These are phyloP conservation scores for Globisporangium cystogenes DNA, from an alignment of 352 stramenopile genomes.

Conservation along the genomic window DNA sequence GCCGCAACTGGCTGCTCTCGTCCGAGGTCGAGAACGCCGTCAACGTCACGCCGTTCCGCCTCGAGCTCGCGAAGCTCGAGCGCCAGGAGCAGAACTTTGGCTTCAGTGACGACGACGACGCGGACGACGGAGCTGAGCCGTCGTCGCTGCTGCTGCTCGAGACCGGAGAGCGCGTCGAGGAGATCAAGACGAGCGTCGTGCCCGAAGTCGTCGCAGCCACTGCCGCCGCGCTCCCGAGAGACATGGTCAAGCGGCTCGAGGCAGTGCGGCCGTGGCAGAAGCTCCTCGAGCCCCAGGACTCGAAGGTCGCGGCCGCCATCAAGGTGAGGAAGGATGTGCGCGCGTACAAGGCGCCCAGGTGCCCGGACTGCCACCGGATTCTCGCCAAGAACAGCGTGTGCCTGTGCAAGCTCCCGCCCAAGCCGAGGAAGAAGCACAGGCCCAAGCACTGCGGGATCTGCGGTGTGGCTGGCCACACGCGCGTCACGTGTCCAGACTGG, in stretches of 20 bases:
- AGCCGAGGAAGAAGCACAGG: not conserved
- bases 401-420: not conserved
- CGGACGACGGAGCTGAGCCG: not conserved
- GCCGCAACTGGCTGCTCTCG: slow-evolving; percentile 42
- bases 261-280: not conserved
- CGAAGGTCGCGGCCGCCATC: not conserved
- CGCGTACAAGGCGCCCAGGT: not conserved
- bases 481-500: not conserved
- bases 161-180: slow-evolving; percentile 1
- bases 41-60: slow-evolving; percentile 5
- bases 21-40: slow-evolving; percentile 6
- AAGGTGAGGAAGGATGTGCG: not conserved
- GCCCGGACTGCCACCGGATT: not conserved
- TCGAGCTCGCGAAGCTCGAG: slow-evolving; percentile 1
- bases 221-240: not conserved
- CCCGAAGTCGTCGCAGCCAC: not conserved
- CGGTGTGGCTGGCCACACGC: not conserved
- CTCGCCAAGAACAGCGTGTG: not conserved
- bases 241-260: not conserved
- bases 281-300: slow-evolving; percentile 1
- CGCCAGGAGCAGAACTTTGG: not conserved
- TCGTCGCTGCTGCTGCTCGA: slow-evolving; percentile 11
- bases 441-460: slow-evolving; percentile 3
- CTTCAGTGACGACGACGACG: slow-evolving; percentile 2
- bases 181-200: not conserved